A percentile compares a stretch with the other conserved stretches of the same genome.
Evolutionary conservation across 1,284 basidiomycete genomes (phyloP).

Genomic region (Naganishia sp.): DNA sequence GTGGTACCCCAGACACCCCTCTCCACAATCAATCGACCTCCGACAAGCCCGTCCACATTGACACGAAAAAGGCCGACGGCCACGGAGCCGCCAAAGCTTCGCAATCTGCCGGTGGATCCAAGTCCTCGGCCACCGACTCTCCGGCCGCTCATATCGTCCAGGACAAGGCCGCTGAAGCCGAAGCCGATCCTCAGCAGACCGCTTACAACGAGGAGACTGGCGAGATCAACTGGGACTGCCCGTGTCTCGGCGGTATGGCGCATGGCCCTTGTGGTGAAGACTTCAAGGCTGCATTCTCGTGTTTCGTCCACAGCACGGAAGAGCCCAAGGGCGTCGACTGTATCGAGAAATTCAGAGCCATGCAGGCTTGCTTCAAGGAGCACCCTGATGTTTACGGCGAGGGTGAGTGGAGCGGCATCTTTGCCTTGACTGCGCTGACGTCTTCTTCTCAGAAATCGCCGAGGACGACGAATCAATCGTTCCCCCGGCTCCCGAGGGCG

Average conservation of each 20-base stretch:
- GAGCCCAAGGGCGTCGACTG: slow-evolving; percentile 99
- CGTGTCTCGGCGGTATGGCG: slow-evolving; percentile 97
- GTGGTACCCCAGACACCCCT: slow-evolving; percentile 31
- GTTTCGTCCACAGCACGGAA: slow-evolving; percentile 90
- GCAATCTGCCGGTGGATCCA: no score
- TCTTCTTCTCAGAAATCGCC: slow-evolving; percentile 42
- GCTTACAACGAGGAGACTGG: slow-evolving; percentile 88
- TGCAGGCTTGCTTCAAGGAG: slow-evolving; percentile 97
- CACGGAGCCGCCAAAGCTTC: background rate
- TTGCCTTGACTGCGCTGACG: background rate
- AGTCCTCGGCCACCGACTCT: slow-evolving; percentile 1
- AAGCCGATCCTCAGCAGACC: slow-evolving; percentile 45
- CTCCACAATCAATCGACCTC: slow-evolving; percentile 32
- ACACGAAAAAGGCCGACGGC: slow-evolving; percentile 14
- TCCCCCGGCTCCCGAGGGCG: slow-evolving; percentile 12
- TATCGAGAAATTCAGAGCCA: slow-evolving; percentile 94
- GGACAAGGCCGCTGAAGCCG: slow-evolving; percentile 32
- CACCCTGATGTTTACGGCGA: slow-evolving; percentile 95
- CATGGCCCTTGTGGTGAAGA: slow-evolving; percentile 92
- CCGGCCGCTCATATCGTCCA: slow-evolving; percentile 19
- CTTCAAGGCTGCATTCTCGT: slow-evolving; percentile 95
- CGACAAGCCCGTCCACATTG: slow-evolving; percentile 22
- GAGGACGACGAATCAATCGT: slow-evolving; percentile 41
- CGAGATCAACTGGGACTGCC: slow-evolving; percentile 98
- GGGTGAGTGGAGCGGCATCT: slow-evolving; percentile 59